Base-by-base conservation (phyloP, 2,329 filamentous ascomycete species). In the Trichoderma semiorbis region DNA sequence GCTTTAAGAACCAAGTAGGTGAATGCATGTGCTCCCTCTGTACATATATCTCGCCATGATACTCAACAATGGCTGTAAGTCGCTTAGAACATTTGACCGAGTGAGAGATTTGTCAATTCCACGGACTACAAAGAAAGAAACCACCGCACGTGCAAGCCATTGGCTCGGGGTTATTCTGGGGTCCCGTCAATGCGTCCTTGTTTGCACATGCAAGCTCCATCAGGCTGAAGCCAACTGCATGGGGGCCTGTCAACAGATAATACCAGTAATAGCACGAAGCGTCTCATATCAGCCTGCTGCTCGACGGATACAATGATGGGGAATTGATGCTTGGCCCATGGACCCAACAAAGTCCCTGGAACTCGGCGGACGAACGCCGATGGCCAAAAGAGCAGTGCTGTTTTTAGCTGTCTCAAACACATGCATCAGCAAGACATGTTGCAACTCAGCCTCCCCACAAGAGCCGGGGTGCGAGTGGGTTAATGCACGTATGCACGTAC, bases 401-500 rank as follows among this genome's bases (percentile, higher is more conserved):
- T 12, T 50, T 62, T 50, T 30, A 63, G 61, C 61, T 32, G 39
- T 18, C 39, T 18, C 36, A 36, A 64, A 30, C 24, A 63, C 60
- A 30, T 63, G 62, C 62, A 14, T 50, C 62, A 50, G 39, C 28
- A 32, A 50, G 39, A 61, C 57, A 69, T 69, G 55, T 60, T 24
- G 66, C 66, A 69, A 28, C 55, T 53, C 57, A 28, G 55, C 58
- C 57, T 62, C 67, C 57, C 67, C 67, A 69, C 67, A 69, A 26
- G 36, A 62, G 67, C 67, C 67, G 57, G 67, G 67, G 57, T 69
- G 55, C 60, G 67, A 8, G 67, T 62, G 67, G 67, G 32, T 69
- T 61, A 53, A 62, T 69, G 67, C 67, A 69, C 18, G 36, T 50
- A 62, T 69, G 67, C 67, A 69, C 18, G 36, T 50, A 34, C 36